Conservation (phyloP, 169 alveolate species). For the Babesia divergens region DNA sequence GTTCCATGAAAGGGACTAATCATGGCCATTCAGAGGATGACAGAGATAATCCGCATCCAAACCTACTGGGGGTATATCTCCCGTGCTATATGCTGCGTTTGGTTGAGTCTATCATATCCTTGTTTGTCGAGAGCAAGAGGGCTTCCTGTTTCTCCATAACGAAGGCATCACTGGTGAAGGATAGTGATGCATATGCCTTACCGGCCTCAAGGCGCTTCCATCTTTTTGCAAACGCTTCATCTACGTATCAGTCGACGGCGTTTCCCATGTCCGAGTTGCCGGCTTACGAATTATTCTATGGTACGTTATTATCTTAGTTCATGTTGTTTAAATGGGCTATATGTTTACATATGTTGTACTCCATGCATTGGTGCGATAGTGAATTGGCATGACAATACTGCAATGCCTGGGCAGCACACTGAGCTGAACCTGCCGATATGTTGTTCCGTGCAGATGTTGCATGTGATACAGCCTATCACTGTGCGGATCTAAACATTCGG, state of each 20-base stretch:
- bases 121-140: constrained; percentile 1
- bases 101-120: constrained; percentile 1
- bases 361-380: too few species aligned
- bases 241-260: constrained; percentile 10
- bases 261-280: background rate
- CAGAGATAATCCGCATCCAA: background rate
- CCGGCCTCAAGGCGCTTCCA: constrained; percentile 15
- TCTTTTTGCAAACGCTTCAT: constrained; percentile 9
- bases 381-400: too few species aligned
- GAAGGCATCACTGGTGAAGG: constrained; percentile 7
- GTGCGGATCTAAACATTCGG: too few species aligned
- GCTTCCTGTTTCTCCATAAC: constrained; percentile 22
- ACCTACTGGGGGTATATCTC: background rate
- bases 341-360: too few species aligned
- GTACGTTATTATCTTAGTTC: background rate
- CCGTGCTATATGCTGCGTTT: constrained; percentile 23
- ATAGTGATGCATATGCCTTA: background rate
- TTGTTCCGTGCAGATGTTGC: too few species aligned
- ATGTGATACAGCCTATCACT: too few species aligned
- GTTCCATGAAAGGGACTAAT: background rate
- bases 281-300: constrained; percentile 17
- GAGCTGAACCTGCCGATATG: too few species aligned
- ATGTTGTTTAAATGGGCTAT: too few species aligned
- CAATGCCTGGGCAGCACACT: too few species aligned
- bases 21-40: background rate